phyloP scores from a whole-genome alignment of 345 rosid genomes.

The Limnanthes douglasii region DNA sequence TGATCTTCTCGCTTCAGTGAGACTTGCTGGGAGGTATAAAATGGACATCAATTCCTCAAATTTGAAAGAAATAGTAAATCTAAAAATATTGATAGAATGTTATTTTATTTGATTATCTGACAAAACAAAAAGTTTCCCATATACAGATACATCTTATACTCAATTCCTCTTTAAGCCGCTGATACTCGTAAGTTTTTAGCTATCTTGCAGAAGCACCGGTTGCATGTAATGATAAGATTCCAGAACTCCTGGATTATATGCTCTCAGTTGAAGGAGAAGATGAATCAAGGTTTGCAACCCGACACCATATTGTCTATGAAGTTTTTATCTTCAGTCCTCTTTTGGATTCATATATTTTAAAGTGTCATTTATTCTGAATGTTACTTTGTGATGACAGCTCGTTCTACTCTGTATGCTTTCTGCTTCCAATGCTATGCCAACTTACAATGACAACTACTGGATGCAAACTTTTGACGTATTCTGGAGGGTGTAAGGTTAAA shows the following conservation, averaged over 20 bases:
- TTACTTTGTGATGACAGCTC: conserved; percentile 36
- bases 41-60: no score
- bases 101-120: no score
- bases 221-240: conserved; percentile 63
- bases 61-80: no score
- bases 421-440: conserved; percentile 88
- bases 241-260: conserved; percentile 59
- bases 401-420: conserved; percentile 50
- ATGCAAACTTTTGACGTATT: conserved; percentile 37
- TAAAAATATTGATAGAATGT: no score
- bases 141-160: no score
- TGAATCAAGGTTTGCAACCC: conserved; percentile 49
- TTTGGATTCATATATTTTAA: conserved; percentile 8
- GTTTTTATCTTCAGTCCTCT: neutral
- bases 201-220: conserved; percentile 85
- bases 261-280: conserved; percentile 76
- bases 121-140: no score
- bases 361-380: conserved; percentile 6
- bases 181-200: no score
- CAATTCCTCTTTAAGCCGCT: no score
- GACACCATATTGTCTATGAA: neutral
- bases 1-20: conserved; percentile 90
- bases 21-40: conserved; percentile 76
- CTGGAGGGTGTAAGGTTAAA: conserved; percentile 44
- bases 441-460: conserved; percentile 60